Evolutionary conservation across 2,329 filamentous ascomycete species (phyloP), one percentile per base, ranked within the genome.

Genomic region (Fusarium floridanum): DNA sequence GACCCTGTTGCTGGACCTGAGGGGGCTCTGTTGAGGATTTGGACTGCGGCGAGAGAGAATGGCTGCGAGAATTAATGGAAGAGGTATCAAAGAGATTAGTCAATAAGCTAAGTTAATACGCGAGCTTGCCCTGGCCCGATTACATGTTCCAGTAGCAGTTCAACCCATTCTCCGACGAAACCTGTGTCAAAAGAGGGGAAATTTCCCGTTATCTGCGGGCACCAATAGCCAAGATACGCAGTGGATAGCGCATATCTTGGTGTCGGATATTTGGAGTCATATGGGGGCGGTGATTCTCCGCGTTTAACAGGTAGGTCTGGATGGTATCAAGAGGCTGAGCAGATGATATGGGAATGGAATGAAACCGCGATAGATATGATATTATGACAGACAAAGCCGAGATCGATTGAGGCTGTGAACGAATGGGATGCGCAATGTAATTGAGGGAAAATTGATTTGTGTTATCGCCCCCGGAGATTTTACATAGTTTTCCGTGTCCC

Each of bases 21-120:
- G 7, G 64, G 64, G 8, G 59, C 65, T 43, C 60, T 64, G 22
- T 14, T 12, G 6, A 22, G 34, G 5, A 64, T 67, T 22, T 67
- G 65, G 65, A 6, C 32, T 7, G 55, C 63, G 12, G 62, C 12
- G n/a, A 57, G 56, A 34, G 37, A 43, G 14, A n/a, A 24, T 24
- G 22, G 50, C 8, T 4, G 12, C 16, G 9, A 27, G 56, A 22
- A 22, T 7, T 59, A 20, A 59, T 12, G 53, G 20, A 12, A 11
- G 27, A 34, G 7, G 4, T 16, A 32, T 16, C 5, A 14, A 12
- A 32, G 17, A 55, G 12, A 55, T 32, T 9, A n/a, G 37, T 39
- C 2, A 39, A 55, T 32, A n/a, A n/a, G 37, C n/a, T 17, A 39
- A 39, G 9, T 32, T n/a, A n/a, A 39, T n/a, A 39, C 37, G 37